Evolutionary conservation across 345 rosid genomes (phyloP).

Genomic region (Hibiscus syriacus): DNA sequence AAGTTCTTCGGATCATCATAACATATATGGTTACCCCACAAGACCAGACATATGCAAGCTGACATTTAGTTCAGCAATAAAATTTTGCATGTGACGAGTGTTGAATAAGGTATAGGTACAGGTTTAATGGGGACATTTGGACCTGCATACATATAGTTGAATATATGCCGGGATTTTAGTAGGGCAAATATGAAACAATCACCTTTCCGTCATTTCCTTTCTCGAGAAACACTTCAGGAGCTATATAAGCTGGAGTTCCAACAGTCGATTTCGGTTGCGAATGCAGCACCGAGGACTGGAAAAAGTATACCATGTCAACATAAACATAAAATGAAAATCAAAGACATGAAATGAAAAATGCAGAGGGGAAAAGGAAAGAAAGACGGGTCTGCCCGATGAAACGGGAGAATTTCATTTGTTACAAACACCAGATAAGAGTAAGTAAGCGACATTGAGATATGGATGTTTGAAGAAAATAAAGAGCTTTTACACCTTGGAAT

Average conservation of each 20-base stretch:
- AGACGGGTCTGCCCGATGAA: too few relatives aligned
- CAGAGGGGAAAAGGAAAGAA: not conserved
- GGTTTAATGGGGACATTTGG: too few relatives aligned
- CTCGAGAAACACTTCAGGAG: slow-evolving; percentile 94
- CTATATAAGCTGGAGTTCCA: slow-evolving; percentile 98
- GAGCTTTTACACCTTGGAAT: slow-evolving; percentile 65
- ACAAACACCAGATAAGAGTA: too few relatives aligned
- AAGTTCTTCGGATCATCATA: slow-evolving; percentile 94
- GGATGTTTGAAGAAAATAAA: not conserved
- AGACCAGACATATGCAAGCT: slow-evolving; percentile 99
- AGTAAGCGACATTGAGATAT: not conserved
- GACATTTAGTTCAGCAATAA: not conserved
- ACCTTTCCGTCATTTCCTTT: slow-evolving; percentile 99
- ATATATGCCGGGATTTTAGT: too few relatives aligned
- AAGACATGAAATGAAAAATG: not conserved
- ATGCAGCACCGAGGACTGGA: slow-evolving; percentile 88
- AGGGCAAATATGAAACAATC: slow-evolving; percentile 8
- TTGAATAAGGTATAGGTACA: too few relatives aligned
- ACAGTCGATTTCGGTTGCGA: slow-evolving; percentile 97
- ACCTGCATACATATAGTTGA: too few relatives aligned
- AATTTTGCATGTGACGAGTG: not conserved
- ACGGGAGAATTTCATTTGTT: not conserved
- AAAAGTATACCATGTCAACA: slow-evolving; percentile 9
- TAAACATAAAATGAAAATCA: not conserved
- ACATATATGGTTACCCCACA: slow-evolving; percentile 97